Base-by-base conservation (phyloP, 2,329 filamentous ascomycete genomes). In the Onygena corvina region DNA sequence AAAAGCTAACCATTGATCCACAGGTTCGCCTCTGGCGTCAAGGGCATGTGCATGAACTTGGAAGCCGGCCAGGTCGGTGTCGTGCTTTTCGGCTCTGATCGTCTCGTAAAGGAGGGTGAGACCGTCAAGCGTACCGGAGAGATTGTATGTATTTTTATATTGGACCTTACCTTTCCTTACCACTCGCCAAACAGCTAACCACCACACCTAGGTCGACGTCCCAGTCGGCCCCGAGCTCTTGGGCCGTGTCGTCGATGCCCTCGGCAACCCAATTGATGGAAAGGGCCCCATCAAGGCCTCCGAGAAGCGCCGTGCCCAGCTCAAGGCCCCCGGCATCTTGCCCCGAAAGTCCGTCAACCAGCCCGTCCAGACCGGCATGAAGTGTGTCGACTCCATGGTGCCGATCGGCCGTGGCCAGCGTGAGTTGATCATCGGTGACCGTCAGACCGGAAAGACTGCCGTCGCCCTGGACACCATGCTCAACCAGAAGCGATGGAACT, bases 21-120 rank as follows among this genome's bases (percentile, higher is more conserved):
- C 60, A 95, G 89, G 80, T 98, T 98, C 79, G 87, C 92, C 67
- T 98, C 92, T 60, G 92, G 92, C 73, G 92, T 96, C 75, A 96
- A 96, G 84, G 92, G 92, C 74, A 98, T 98, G 92, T 96, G 90
- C 86, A 96, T 98, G 90, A 98, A 98, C 86, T 83, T 98, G 76
- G 92, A 98, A 79, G 92, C 92, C 74, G 92, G 92, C 73, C 92
- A 96, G 76, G 92, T 98, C 77, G 92, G 92, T 94, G 89, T 98
- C 67, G 92, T 98, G 81, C 81, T 98, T 69, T 98, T 98, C 81
- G 92, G 92, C 83, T 96, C 92, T 69, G 92, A 98, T 77, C 89
- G 92, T 89, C 81, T 95, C 65, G 92, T 98, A 82, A 92, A 87
- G 80, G 92, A 98, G 76, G 92, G 92, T 69, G 90, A 98, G 81